A percentile compares a stretch with the other conserved stretches of the same genome.
phyloP scores from a whole-genome alignment of 2,329 filamentous ascomycete genomes.

The Colletotrichum spaethianum region DNA sequence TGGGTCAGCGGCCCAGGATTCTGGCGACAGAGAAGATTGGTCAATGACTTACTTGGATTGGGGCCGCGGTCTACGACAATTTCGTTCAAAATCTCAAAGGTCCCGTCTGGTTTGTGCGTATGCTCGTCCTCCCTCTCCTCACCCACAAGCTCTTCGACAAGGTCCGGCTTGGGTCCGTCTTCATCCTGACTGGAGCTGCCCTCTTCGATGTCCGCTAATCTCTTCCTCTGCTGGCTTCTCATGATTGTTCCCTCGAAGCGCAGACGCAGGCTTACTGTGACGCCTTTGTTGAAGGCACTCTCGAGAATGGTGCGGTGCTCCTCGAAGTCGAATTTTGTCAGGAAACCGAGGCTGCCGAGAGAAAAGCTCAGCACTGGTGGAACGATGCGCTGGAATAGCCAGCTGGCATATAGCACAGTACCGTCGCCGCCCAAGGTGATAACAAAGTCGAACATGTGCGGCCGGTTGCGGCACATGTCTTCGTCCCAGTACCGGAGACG shows the following conservation, averaged over 20 bases:
- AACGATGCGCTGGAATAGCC: conserved; percentile 96
- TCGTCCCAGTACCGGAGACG: conserved; percentile 88
- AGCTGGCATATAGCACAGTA: conserved; percentile 96
- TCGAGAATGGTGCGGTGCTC: conserved; percentile 78
- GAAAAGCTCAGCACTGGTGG: conserved; percentile 94
- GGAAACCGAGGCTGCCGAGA: conserved; percentile 90
- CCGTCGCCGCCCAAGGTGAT: conserved; percentile 94
- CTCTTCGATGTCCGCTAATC: conserved; percentile 43
- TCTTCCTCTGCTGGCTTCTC: conserved; percentile 74
- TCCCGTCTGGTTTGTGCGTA: conserved; percentile 88
- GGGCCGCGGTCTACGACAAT: conserved; percentile 96
- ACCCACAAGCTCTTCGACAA: conserved; percentile 92
- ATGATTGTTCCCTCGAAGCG: conserved; percentile 96
- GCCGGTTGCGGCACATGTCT: conserved; percentile 80
- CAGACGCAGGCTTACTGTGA: conserved; percentile 88
- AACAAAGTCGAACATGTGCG: conserved; percentile 93
- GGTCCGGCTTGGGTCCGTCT: conserved; percentile 67
- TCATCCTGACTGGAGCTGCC: conserved; percentile 52
- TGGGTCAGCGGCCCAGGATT: conserved; percentile 8
- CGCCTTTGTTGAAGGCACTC: conserved; percentile 83
- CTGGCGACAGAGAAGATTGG: conserved; percentile 1
- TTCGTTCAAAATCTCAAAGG: conserved; percentile 94
- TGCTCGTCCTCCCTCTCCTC: conserved; percentile 87
- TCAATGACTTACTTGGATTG: conserved; percentile 79
- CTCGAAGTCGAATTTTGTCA: conserved; percentile 96